phyloP scores from a whole-genome alignment of 78 protist species.

The Dictyostelium firmibasis region DNA sequence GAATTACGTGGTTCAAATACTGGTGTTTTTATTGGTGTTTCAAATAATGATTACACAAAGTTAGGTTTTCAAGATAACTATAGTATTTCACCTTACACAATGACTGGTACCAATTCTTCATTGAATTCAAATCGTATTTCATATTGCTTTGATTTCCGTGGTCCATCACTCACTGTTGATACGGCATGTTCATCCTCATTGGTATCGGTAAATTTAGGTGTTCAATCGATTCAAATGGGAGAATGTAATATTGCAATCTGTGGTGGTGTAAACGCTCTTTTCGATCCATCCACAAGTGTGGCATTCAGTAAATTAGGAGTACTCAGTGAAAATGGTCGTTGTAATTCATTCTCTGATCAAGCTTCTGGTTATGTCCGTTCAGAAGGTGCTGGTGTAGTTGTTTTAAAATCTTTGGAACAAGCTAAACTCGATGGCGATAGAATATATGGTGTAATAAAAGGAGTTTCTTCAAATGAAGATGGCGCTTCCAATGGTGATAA shows the following conservation, averaged over 20 bases:
- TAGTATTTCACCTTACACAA: conserved; percentile 3
- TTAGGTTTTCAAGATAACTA: background rate
- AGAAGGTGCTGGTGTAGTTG: conserved; percentile 87
- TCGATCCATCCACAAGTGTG: conserved; percentile 41
- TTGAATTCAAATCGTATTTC: conserved; percentile 86
- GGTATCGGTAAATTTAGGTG: conserved; percentile 85
- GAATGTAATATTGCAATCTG: conserved; percentile 83
- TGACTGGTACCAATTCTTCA: conserved; percentile 48
- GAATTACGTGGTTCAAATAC: conserved; percentile 35
- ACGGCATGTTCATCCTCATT: conserved; percentile 94
- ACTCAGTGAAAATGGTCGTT: conserved; percentile 80
- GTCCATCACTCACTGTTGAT: conserved; percentile 90
- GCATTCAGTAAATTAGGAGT: conserved; percentile 50
- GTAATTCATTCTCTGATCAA: conserved; percentile 81
- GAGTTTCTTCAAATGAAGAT: conserved; percentile 76
- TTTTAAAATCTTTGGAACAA: conserved; percentile 31
- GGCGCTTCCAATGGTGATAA: conserved; percentile 77
- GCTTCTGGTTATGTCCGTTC: conserved; percentile 93
- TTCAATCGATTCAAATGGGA: conserved; percentile 53
- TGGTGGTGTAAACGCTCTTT: conserved; percentile 86
- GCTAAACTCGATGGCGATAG: conserved; percentile 57
- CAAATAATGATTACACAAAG: conserved; percentile 28
- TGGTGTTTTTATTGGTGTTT: conserved; percentile 75
- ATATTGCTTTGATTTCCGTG: conserved; percentile 83
- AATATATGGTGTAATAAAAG: conserved; percentile 72